Evolutionary conservation across 805 yeast species (phyloP), one percentile per base, ranked within the genome.

Genomic region (Sporopachydermia lactativora): DNA sequence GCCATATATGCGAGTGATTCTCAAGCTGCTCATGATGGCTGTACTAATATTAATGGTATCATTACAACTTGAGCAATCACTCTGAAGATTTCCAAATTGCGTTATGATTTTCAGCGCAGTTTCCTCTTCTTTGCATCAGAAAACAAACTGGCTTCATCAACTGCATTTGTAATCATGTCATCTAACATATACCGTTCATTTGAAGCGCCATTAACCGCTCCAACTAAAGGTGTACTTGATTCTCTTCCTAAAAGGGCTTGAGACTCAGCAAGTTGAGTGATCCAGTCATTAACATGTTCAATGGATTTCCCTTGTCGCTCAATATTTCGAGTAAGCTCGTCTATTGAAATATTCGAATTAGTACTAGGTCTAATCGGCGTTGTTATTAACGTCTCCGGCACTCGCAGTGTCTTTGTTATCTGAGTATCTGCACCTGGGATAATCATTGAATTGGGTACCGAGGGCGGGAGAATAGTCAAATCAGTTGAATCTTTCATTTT

Each of bases 341-440:
- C 55, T 15, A 55, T 38, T 3, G 49, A 15, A 4, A 24, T n/a
- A n/a, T 24, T 24, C 8, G 8, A 8, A 24, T 24, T 24, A 24
- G 31, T 24, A 24, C 31, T 24, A n/a, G 31, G 8, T 24, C 31
- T 8, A 24, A 66, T 45, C 19, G 66, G 51, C 14, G 70, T 62
- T 17, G 66, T 63, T 14, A 58, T 55, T 5, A 62, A 66, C 40
- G 68, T 56, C 39, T 73, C 73, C 3, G 73, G 31, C n/a, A 8
- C n/a, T n/a, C 13, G 31, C 8, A 24, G 13, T 8, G n/a, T n/a
- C n/a, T 24, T 24, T 8, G 8, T n/a, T 8, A 24, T 24, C n/a
- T 24, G 31, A n/a, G 8, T n/a, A n/a, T n/a, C n/a, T n/a, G n/a
- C n/a, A n/a, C n/a, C n/a, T n/a, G n/a, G n/a, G n/a, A n/a, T n/a